Conservation (phyloP, 2,329 filamentous ascomycete genomes). For the Tolypocladium album region DNA sequence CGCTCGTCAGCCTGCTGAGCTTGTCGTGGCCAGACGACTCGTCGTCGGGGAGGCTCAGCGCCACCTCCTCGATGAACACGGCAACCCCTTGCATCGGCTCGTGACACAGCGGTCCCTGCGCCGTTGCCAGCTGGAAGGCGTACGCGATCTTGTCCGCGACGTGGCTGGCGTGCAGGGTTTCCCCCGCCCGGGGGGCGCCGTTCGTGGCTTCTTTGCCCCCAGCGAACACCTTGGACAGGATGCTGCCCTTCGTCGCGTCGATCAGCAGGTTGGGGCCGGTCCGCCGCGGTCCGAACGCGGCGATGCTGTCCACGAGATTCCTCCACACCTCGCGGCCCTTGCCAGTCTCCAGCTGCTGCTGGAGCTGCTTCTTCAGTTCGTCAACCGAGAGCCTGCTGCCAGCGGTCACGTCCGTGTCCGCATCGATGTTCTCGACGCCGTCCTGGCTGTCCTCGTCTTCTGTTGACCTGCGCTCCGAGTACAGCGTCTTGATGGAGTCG, state of each 20-base stretch:
- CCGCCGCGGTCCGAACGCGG: conserved; percentile 79
- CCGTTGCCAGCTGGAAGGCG: conserved; percentile 85
- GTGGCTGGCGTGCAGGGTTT: conserved; percentile 49
- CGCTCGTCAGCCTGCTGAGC: conserved; percentile 75
- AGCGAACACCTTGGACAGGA: conserved; percentile 61
- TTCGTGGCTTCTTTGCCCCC: conserved; percentile 19
- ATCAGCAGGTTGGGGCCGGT: conserved; percentile 84
- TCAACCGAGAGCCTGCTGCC: conserved; percentile 54
- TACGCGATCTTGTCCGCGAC: conserved; percentile 86
- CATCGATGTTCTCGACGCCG: conserved; percentile 27
- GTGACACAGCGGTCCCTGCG: conserved; percentile 81
- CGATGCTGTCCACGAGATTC: conserved; percentile 66
- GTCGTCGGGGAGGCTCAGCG: conserved; percentile 44
- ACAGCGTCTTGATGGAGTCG: conserved; percentile 67
- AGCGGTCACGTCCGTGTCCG: conserved; percentile 47
- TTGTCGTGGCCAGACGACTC: conserved; percentile 51
- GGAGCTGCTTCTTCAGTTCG: conserved; percentile 69
- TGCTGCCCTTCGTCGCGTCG: conserved; percentile 63
- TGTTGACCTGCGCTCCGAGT: conserved; percentile 51
- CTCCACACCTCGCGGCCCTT: conserved; percentile 69
- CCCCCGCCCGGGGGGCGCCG: conserved; percentile 28
- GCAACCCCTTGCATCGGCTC: conserved; percentile 91
- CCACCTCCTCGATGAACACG: conserved; percentile 76
- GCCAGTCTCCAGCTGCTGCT: conserved; percentile 54
- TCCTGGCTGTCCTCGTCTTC: conserved; percentile 20